Evolutionary conservation across 108 stramenopile genomes (phyloP).

Genomic region (Skeletonema grethae): DNA sequence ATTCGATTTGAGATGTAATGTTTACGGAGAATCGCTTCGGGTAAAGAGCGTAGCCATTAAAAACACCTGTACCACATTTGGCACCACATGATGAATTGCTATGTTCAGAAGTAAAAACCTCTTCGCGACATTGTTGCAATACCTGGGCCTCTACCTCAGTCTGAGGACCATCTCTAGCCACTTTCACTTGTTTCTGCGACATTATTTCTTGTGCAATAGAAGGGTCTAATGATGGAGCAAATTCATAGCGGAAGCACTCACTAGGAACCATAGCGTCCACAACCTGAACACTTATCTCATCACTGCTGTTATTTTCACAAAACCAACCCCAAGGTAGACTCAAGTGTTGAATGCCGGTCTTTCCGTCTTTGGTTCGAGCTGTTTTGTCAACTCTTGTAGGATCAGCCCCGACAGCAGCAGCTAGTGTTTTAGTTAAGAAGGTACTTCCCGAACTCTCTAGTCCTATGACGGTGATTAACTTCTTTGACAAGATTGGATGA

Average conservation of each 20-base stretch:
- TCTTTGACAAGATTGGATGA: conserved; percentile 23
- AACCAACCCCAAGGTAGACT: conserved; percentile 19
- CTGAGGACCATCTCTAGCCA: neutral
- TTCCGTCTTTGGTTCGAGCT: conserved; percentile 11
- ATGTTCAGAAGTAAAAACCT: conserved; percentile 22
- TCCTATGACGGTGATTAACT: conserved; percentile 43
- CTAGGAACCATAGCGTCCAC: conserved; percentile 25
- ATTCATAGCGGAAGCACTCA: conserved; percentile 22
- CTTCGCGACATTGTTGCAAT: conserved; percentile 5
- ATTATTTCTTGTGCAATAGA: neutral
- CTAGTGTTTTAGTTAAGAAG: conserved; percentile 29
- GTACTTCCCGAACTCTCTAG: conserved; percentile 45
- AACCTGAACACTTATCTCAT: neutral
- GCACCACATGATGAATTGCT: conserved; percentile 31
- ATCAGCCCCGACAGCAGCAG: conserved; percentile 18
- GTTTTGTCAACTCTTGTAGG: neutral
- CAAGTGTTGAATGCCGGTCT: conserved; percentile 30
- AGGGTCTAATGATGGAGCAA: neutral
- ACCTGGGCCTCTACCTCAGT: neutral
- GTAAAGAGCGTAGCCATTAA: conserved; percentile 30
- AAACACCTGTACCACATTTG: conserved; percentile 22
- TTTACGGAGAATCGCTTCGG: conserved; percentile 54
- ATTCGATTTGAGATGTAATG: conserved; percentile 41
- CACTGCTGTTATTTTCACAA: neutral
- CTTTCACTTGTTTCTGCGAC: neutral